A percentile compares a stretch with the other conserved stretches of the same genome.
Conservation (phyloP, 2,329 filamentous ascomycete genomes). For the Coniochaeta ligniaria region DNA sequence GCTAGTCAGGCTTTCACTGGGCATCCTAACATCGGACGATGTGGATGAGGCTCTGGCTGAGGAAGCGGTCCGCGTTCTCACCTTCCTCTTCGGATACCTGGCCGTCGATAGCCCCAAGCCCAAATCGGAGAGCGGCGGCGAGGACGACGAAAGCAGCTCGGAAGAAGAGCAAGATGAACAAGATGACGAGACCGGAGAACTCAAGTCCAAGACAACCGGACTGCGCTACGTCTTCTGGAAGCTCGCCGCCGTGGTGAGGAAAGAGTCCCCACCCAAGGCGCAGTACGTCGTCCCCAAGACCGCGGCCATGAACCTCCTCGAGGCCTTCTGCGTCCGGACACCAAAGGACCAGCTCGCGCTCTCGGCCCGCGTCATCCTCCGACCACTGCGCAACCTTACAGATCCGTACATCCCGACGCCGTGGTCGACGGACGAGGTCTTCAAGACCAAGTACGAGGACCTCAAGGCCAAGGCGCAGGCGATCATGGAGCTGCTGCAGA, state of each 20-base stretch:
- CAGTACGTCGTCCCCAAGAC: slow-evolving; percentile 65
- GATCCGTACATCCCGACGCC: slow-evolving; percentile 69
- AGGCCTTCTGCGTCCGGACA: slow-evolving; percentile 59
- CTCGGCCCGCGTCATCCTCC: slow-evolving; percentile 53
- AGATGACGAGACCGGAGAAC: slow-evolving; percentile 32
- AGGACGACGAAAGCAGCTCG: slow-evolving; percentile 23
- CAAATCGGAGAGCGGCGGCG: slow-evolving; percentile 23
- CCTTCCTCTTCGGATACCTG: slow-evolving; percentile 67
- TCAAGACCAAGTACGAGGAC: slow-evolving; percentile 61
- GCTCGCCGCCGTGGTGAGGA: slow-evolving; percentile 70
- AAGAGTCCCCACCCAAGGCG: slow-evolving; percentile 60
- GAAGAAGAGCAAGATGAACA: slow-evolving; percentile 37
- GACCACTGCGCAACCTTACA: slow-evolving; percentile 72
- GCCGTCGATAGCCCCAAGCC: slow-evolving; percentile 25
- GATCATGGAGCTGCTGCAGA: slow-evolving; percentile 75
- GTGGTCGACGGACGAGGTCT: slow-evolving; percentile 62
- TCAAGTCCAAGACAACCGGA: slow-evolving; percentile 26
- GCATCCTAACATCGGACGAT: slow-evolving; percentile 52
- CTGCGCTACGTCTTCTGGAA: slow-evolving; percentile 74
- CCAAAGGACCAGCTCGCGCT: slow-evolving; percentile 48
- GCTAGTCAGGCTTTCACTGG: slow-evolving; percentile 42
- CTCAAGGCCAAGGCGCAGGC: slow-evolving; percentile 68
- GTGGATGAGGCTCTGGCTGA: slow-evolving; percentile 68
- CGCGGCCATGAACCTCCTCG: slow-evolving; percentile 67
- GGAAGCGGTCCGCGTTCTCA: slow-evolving; percentile 72